A percentile compares a stretch with the other conserved stretches of the same genome.
Conservation (phyloP, 345 rosid species). For the Hirschfeldia incana region DNA sequence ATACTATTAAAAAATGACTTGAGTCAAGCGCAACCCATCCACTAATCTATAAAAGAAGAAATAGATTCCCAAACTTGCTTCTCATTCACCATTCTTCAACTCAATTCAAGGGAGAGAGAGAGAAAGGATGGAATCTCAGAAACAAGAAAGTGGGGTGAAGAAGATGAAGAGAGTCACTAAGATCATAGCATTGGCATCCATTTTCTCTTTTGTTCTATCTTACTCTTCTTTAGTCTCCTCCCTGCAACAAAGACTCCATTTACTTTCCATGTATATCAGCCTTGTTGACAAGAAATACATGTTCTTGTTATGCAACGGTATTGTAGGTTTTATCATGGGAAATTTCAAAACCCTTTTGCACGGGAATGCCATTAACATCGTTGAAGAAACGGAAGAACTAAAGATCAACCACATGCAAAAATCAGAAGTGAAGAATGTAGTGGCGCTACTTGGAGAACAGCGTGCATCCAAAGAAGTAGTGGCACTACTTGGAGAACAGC, state of each 20-base stretch:
- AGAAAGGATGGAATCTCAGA: constrained; percentile 11
- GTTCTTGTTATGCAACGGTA: constrained; percentile 75
- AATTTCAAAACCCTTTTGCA: constrained; percentile 20
- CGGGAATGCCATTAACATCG: constrained; percentile 5
- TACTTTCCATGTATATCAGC: constrained; percentile 28
- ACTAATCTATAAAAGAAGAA: constrained; percentile 14
- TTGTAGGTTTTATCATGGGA: constrained; percentile 47
- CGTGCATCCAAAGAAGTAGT: not conserved
- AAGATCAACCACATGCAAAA: not conserved
- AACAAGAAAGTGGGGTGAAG: constrained; percentile 22
- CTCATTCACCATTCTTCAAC: not conserved
- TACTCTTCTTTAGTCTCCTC: constrained; percentile 34
- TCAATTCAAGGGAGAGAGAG: not conserved
- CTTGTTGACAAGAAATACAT: constrained; percentile 56
- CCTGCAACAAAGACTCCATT: constrained; percentile 36
- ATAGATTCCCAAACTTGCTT: constrained; percentile 5
- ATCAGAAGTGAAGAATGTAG: constrained; percentile 21
- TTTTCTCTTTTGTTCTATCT: constrained; percentile 46
- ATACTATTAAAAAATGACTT: too few species aligned
- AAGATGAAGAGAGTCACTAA: constrained; percentile 40
- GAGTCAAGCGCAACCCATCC: not conserved
- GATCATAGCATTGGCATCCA: constrained; percentile 37
- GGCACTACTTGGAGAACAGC: not conserved
- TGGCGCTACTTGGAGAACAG: not conserved
- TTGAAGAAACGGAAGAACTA: constrained; percentile 17